Conservation (phyloP, 2,329 filamentous ascomycete genomes). For the Paraphoma sp. region DNA sequence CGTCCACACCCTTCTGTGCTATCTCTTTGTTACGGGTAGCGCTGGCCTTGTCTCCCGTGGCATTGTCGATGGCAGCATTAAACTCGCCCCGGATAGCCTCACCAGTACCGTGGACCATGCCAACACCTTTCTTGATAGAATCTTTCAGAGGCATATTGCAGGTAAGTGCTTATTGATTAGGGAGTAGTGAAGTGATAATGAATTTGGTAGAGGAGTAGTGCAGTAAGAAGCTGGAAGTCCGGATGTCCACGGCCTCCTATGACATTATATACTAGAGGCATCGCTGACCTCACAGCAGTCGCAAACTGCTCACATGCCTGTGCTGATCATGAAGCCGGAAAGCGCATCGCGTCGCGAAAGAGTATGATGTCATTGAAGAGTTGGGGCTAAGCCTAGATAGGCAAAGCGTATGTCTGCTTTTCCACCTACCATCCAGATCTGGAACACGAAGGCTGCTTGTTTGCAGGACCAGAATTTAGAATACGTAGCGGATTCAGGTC, state of each 20-base stretch:
- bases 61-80: conserved; percentile 44
- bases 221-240: background rate
- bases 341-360: conserved; percentile 11
- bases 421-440: background rate
- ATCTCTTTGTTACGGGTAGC: conserved; percentile 41
- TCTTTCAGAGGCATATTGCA: conserved; percentile 37
- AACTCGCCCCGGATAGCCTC: conserved; percentile 49
- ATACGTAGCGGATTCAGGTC: background rate
- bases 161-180: background rate
- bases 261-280: conserved; percentile 3
- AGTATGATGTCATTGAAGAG: conserved; percentile 1
- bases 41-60: conserved; percentile 35
- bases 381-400: background rate
- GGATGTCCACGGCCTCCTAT: too few species aligned
- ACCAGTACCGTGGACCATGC: conserved; percentile 46
- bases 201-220: conserved; percentile 6
- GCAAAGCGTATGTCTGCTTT: background rate
- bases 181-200: background rate
- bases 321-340: conserved; percentile 11
- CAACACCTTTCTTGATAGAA: conserved; percentile 42
- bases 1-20: conserved; percentile 41
- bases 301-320: conserved; percentile 11
- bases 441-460: too few species aligned
- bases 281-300: conserved; percentile 1
- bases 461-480: background rate